Evolutionary conservation across 176 grass and related monocot genomes (phyloP).

Genomic region (Oryza meyeriana): DNA sequence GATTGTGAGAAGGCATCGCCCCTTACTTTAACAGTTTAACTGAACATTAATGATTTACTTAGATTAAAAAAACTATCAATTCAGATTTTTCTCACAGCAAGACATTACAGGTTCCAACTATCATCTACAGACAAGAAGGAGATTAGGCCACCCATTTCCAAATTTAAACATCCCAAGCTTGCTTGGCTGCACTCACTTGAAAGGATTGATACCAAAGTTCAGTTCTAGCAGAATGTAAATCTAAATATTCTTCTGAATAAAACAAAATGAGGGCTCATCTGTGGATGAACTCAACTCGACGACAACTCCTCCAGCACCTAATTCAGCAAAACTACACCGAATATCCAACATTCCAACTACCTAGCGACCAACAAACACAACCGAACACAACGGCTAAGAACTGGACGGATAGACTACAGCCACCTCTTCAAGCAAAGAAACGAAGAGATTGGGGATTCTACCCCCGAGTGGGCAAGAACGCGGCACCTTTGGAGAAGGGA

Average conservation of each 20-base stretch:
- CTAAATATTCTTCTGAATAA: background rate
- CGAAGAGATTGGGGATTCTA: background rate
- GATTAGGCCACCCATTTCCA: background rate
- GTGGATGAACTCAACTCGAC: background rate
- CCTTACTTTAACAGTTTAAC: background rate
- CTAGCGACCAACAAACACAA: background rate
- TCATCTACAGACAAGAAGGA: too few species aligned
- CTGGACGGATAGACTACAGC: background rate
- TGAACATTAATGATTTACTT: background rate
- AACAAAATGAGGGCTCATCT: background rate
- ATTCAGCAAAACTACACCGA: background rate
- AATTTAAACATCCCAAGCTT: background rate
- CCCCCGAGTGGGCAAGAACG: background rate
- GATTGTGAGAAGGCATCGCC: background rate
- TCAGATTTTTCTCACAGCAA: background rate
- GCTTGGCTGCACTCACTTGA: background rate
- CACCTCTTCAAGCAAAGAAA: background rate
- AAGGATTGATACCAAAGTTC: background rate
- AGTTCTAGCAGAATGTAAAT: background rate
- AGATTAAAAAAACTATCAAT: background rate
- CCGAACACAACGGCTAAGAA: background rate
- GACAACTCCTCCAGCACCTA: background rate
- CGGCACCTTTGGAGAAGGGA: constrained; percentile 80
- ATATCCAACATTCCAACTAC: background rate
- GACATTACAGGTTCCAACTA: background rate